Percentiles rank a stretch among this genome's conserved stretches.
phyloP scores from a whole-genome alignment of 441 rosid genomes.

The Euphorbia corollata region DNA sequence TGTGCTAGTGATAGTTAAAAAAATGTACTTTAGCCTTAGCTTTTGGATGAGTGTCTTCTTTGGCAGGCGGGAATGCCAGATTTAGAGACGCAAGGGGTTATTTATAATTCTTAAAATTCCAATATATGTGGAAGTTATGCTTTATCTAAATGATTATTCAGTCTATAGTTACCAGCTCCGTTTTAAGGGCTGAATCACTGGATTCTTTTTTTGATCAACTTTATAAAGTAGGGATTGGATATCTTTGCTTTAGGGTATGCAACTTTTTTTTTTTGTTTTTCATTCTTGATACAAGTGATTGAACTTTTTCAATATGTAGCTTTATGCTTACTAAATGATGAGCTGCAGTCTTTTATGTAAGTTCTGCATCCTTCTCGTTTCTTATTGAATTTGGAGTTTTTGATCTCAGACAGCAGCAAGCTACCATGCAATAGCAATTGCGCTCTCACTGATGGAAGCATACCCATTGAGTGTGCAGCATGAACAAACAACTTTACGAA shows the following conservation, averaged over 20 bases:
- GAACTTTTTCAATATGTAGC: slow-evolving; percentile 5
- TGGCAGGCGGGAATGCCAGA: background rate
- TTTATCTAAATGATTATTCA: background rate
- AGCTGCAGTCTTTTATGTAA: background rate
- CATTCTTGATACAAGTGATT: background rate
- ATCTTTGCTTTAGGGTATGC: background rate
- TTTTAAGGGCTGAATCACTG: background rate
- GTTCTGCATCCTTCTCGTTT: background rate
- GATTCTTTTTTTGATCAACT: background rate
- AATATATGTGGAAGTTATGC: background rate
- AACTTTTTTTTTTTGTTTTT: background rate
- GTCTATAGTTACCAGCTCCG: background rate
- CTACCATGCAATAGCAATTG: slow-evolving; percentile 77
- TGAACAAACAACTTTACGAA: slow-evolving; percentile 61
- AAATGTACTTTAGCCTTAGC: background rate
- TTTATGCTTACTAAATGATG: background rate
- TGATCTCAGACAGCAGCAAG: slow-evolving; percentile 63
- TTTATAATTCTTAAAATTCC: background rate
- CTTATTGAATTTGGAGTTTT: slow-evolving; percentile 17
- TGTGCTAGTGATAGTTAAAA: background rate
- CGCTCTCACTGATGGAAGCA: slow-evolving; percentile 72
- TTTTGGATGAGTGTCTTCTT: background rate
- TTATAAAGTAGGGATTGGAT: background rate
- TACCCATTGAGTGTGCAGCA: slow-evolving; percentile 66
- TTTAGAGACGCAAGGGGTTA: background rate